Base-by-base conservation (phyloP, 176 grass and related monocot species). In the Tuctoria greenei region DNA sequence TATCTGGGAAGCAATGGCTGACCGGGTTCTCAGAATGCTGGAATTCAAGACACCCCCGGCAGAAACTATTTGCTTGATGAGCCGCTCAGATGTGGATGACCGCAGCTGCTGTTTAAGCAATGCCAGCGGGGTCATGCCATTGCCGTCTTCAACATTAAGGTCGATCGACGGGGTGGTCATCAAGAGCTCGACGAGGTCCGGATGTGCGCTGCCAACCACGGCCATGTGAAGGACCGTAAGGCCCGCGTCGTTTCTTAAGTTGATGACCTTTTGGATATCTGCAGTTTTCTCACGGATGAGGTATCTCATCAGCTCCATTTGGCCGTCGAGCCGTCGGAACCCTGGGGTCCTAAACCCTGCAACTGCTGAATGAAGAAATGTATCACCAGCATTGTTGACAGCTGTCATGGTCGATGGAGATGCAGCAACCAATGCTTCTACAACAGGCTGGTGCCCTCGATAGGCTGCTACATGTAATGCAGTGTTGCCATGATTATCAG, bases 321-420 rank as follows among this genome's bases (percentile, higher is more conserved):
- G 96, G 17, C 80, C 64, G 76, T 99, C 92, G 5, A 99, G 88
- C 15, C 92, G 84, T 36, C 88, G 67, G 65, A 99, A 95, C 49
- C 92, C 92, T 21, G 96, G 92, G 26, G 92, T 95, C 75, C 92
- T 82, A 21, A 99, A 99, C 21, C 96, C 92, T 15, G 92, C 85
- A 58, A 95, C 90, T n/a, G 85, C 92, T 74, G 86, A 92, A 31
- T 99, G 96, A 41, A 99, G 87, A 78, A 99, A 95, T 21, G 96
- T 92, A 66, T 95, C 87, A 3, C 96, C 96, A 44, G 79, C 71
- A 40, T 85, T 80, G 38, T 99, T 99, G 65, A 72, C 57, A 61
- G 68, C 81, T 61, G 72, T 64, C 11, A 86, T 54, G 62, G 82
- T 61, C 44, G 89, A 79, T 57, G 96, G 84, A 64, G 82, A 99